phyloP scores from a whole-genome alignment of 1,139 yeast genomes.

The Taphrina wiesneri region DNA sequence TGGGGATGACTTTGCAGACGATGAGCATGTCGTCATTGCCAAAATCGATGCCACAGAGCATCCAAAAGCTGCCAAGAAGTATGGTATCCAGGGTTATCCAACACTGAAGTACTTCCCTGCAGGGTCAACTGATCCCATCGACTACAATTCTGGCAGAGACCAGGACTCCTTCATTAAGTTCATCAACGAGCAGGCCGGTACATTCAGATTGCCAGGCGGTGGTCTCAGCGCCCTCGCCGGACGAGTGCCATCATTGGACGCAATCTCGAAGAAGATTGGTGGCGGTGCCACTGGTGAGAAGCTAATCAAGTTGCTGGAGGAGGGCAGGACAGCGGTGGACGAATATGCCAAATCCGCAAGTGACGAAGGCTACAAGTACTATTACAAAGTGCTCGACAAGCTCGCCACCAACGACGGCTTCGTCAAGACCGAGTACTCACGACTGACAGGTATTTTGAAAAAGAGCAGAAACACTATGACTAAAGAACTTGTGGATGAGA shows the following conservation, averaged over 20 bases:
- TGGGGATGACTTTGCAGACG: slow-evolving; percentile 56
- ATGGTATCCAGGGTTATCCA: slow-evolving; percentile 65
- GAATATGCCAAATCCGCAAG: slow-evolving; percentile 33
- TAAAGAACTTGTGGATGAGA: slow-evolving; percentile 20
- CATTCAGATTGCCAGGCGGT: slow-evolving; percentile 60
- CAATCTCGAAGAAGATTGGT: slow-evolving; percentile 33
- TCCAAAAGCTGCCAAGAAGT: slow-evolving; percentile 57
- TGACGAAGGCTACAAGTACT: slow-evolving; percentile 30
- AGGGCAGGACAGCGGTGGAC: slow-evolving; percentile 43
- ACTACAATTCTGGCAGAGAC: slow-evolving; percentile 53
- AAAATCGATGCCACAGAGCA: slow-evolving; percentile 70
- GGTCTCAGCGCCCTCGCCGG: slow-evolving; percentile 58
- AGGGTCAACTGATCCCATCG: slow-evolving; percentile 46
- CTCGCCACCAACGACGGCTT: slow-evolving; percentile 27
- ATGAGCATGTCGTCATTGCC: slow-evolving; percentile 43
- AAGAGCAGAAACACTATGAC: slow-evolving; percentile 19
- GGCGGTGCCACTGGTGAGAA: slow-evolving; percentile 40
- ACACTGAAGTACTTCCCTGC: slow-evolving; percentile 55
- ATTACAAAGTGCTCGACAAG: slow-evolving; percentile 34
- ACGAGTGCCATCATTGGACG: slow-evolving; percentile 51
- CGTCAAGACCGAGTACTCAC: slow-evolving; percentile 28
- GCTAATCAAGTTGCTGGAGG: slow-evolving; percentile 41
- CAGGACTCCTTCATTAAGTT: slow-evolving; percentile 52
- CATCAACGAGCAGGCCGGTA: slow-evolving; percentile 56
- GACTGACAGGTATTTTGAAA: slow-evolving; percentile 24